Conservation (phyloP, 2,329 filamentous ascomycete genomes). For the Scedosporium boydii region DNA sequence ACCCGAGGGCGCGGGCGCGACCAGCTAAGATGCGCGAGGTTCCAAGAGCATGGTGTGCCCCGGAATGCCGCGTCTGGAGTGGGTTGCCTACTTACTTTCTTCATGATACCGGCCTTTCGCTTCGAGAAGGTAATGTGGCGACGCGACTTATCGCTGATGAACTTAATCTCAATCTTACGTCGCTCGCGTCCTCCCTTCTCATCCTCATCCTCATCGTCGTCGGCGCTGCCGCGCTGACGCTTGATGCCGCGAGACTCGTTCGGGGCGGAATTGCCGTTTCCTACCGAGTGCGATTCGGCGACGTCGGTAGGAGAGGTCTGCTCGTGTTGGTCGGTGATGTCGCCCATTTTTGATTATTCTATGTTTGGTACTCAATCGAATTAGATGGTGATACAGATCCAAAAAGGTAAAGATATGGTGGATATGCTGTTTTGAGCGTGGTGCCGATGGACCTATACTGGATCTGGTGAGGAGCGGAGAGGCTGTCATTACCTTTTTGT, state of each 20-base stretch:
- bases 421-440: constrained; percentile 57
- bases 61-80: background rate
- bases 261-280: constrained; percentile 60
- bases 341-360: constrained; percentile 50
- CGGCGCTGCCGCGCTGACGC: constrained; percentile 73
- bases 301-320: constrained; percentile 65
- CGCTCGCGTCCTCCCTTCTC: constrained; percentile 97
- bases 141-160: constrained; percentile 99
- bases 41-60: too few relatives aligned
- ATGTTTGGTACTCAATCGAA: constrained; percentile 8
- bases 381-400: constrained; percentile 29
- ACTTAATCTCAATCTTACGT: constrained; percentile 99
- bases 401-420: constrained; percentile 47
- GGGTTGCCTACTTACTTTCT: constrained; percentile 67
- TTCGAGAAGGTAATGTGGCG: constrained; percentile 99
- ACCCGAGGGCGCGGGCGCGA: background rate
- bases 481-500: constrained; percentile 34
- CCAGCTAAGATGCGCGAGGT: background rate
- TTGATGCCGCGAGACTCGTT: constrained; percentile 76
- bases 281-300: constrained; percentile 61
- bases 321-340: constrained; percentile 70
- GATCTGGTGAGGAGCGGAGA: constrained; percentile 49
- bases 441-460: constrained; percentile 57
- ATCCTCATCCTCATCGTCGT: constrained; percentile 95
- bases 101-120: constrained; percentile 99